Conservation (phyloP, 768 basidiomycete genomes). For the Lentinula aciculospora region DNA sequence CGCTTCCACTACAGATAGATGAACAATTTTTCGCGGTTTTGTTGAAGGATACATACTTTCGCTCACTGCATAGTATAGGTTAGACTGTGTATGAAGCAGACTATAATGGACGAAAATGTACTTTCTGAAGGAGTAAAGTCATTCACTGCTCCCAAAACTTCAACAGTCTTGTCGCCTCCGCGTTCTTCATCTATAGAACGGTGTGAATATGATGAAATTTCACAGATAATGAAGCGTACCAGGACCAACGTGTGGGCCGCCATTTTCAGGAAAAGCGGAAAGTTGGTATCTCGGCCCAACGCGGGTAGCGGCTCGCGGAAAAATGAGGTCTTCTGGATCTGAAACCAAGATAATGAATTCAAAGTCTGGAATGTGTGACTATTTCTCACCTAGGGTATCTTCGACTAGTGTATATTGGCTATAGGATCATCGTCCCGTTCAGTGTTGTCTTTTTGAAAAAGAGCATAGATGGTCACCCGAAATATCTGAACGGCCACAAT, state of each 20-base stretch:
- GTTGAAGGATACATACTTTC: conserved; percentile 40
- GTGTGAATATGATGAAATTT: conserved; percentile 2
- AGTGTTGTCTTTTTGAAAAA: conserved; percentile 5
- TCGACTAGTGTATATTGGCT: conserved; percentile 89
- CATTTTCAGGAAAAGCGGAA: conserved; percentile 46
- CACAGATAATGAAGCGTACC: conserved; percentile 24
- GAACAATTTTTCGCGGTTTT: not conserved
- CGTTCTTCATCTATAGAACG: conserved; percentile 48
- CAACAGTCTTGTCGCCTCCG: conserved; percentile 69
- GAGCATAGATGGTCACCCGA: conserved; percentile 59
- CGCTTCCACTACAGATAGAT: conserved; percentile 50
- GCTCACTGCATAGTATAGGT: conserved; percentile 33
- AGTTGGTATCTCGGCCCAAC: conserved; percentile 80
- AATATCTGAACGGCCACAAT: conserved; percentile 95
- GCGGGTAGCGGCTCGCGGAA: conserved; percentile 89
- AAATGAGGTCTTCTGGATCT: conserved; percentile 97
- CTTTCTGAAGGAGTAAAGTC: conserved; percentile 64
- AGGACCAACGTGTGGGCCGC: conserved; percentile 28
- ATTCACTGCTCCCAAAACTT: conserved; percentile 62
- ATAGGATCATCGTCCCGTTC: conserved; percentile 3
- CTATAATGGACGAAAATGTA: conserved; percentile 27
- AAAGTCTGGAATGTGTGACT: not conserved
- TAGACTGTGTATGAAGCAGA: conserved; percentile 17
- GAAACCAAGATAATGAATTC: not conserved
- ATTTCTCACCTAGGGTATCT: conserved; percentile 73